Evolutionary conservation across 495 filamentous ascomycete genomes (phyloP), one percentile per base, ranked within the genome.

Genomic region (Saxophila tyrrhenica): DNA sequence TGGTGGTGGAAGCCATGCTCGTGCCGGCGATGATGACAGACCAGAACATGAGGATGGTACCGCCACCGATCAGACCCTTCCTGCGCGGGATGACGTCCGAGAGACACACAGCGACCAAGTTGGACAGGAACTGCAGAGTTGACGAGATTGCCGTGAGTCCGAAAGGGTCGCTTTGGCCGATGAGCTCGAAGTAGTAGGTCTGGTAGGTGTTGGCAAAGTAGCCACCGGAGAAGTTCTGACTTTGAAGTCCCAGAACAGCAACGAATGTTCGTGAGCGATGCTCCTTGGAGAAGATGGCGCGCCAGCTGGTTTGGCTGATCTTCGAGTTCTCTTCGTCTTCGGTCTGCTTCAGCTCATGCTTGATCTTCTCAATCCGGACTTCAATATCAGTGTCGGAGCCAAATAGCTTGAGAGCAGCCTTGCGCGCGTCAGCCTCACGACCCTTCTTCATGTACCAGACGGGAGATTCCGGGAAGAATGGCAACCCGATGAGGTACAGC

Each of bases 391-490:
- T 2, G 21, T 49, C 11, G 3, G 23, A 7, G 2, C 47, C 47
- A 16, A 49, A 49, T 7, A 49, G 47, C 2, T 21, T 13, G 7
- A 17, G 47, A 38, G 23, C 23, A n/a, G 52, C 22, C 22, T 38
- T 8, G n/a, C 19, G 17, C 3, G 52, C 52, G 21, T 55, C 21
- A 1, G 22, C 52, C 24, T 43, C 45, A 21, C 46, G 23, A 44
- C 41, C 41, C 29, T 49, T 48, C 25, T 46, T 48, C 44, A 55
- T 46, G 21, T 49, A 49, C 44, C 45, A 55, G 21, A 46, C 48
- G 11, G 52, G 52, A n/a, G 17, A 50, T 19, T 55, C 52, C 23
- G 52, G 52, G 46, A 41, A 48, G 52, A 55, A 55, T 21, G 52
- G 52, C 17, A 55, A 44, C 15, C 32, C 52, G 17, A 39, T 22